phyloP scores from a whole-genome alignment of 257 asterid species.

The Forsythia suspensa region DNA sequence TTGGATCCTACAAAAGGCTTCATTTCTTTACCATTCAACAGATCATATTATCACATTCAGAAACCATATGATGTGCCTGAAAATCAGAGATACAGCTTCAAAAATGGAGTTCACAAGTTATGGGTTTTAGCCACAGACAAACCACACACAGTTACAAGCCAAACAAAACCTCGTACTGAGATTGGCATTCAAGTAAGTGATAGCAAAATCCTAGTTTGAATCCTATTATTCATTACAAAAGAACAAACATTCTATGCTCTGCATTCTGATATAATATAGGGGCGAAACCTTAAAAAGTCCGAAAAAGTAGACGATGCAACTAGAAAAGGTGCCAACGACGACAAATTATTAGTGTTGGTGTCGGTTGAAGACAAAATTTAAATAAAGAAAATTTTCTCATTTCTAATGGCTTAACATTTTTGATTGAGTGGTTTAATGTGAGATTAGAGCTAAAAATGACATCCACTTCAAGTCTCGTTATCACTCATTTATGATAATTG shows the following conservation, averaged over 20 bases:
- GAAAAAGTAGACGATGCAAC: no score
- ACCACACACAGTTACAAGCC: conserved; percentile 18
- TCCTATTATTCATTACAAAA: background rate
- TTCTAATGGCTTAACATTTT: no score
- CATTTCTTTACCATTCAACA: conserved; percentile 1
- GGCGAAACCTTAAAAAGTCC: no score
- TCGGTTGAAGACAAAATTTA: no score
- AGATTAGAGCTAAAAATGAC: no score
- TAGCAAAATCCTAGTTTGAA: background rate
- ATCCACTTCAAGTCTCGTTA: no score
- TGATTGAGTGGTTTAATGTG: background rate
- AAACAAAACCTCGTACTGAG: conserved; percentile 24
- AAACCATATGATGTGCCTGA: conserved; percentile 25
- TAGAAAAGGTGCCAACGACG: no score
- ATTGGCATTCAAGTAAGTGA: conserved; percentile 17
- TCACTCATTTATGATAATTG: no score
- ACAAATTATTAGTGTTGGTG: no score
- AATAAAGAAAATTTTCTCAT: no score
- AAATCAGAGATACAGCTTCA: conserved; percentile 23
- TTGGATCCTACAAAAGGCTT: conserved; percentile 24
- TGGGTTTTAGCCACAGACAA: conserved; percentile 32
- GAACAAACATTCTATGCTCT: background rate
- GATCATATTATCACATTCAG: conserved; percentile 19
- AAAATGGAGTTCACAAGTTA: conserved; percentile 25
- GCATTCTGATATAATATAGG: background rate